These are phyloP conservation scores for Morella rubra DNA, from an alignment of 306 rosid genomes.

Conservation along the genomic window DNA sequence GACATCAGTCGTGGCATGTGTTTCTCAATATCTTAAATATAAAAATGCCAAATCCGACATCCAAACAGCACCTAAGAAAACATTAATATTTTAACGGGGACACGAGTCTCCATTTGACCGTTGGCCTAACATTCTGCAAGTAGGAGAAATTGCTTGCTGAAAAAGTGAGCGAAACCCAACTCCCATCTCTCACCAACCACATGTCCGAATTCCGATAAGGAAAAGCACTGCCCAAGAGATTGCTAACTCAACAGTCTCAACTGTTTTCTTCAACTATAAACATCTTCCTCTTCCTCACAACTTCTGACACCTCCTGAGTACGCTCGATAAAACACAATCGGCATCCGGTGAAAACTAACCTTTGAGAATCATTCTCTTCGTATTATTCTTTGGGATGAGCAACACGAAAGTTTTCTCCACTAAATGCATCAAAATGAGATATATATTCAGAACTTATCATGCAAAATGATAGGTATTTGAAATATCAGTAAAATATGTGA, in stretches of 20 bases:
- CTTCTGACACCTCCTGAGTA: background rate
- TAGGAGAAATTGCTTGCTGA: conserved; percentile 52
- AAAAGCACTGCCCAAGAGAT: conserved; percentile 17
- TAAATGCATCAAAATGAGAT: too few species aligned
- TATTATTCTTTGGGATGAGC: background rate
- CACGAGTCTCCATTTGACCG: conserved; percentile 44
- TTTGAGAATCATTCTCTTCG: background rate
- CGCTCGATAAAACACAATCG: background rate
- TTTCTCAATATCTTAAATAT: background rate
- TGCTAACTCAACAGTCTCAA: conserved; percentile 37
- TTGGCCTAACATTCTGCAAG: conserved; percentile 59
- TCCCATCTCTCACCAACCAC: conserved; percentile 50
- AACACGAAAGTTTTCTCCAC: background rate
- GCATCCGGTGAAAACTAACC: background rate
- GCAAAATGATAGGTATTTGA: too few species aligned
- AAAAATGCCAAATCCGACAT: background rate
- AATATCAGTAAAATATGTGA: too few species aligned
- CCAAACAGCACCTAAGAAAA: background rate
- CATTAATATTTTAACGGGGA: conserved; percentile 27
- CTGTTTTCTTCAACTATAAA: conserved; percentile 43
- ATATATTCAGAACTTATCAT: too few species aligned
- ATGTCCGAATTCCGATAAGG: conserved; percentile 29
- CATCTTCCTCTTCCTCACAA: conserved; percentile 28
- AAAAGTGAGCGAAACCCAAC: conserved; percentile 41
- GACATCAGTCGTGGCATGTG: background rate